These are phyloP conservation scores for Fusarium sublunatum DNA, from an alignment of 2,329 filamentous ascomycete species.

Conservation along the genomic window DNA sequence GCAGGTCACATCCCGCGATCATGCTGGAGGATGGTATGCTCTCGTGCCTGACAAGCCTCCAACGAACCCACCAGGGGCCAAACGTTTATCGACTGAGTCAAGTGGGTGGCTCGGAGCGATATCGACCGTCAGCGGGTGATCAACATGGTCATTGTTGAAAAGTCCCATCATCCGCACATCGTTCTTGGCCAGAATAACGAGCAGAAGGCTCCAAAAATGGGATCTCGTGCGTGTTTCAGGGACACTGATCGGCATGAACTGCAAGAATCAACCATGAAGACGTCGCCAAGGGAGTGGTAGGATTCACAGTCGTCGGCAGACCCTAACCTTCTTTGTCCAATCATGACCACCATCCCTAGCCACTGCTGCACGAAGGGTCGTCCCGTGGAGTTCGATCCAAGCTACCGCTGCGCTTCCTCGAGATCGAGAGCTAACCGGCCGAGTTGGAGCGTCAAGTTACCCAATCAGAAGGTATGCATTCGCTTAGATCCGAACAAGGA, in stretches of 20 bases:
- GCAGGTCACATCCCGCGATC: conserved; percentile 1
- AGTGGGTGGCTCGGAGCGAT: conserved; percentile 7
- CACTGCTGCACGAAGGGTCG: conserved; percentile 44
- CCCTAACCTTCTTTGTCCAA: conserved; percentile 20
- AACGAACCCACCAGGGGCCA: conserved; percentile 1
- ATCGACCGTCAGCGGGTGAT: conserved; percentile 17
- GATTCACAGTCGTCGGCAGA: conserved; percentile 9
- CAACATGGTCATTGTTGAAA: conserved; percentile 23
- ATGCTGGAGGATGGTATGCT: neutral
- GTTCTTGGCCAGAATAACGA: conserved; percentile 1
- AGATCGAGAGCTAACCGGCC: conserved; percentile 41
- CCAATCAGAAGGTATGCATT: conserved; percentile 32
- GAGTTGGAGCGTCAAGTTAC: conserved; percentile 6
- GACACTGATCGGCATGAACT: conserved; percentile 22
- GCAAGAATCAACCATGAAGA: conserved; percentile 7
- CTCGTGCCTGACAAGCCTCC: conserved; percentile 2
- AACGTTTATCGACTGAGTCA: conserved; percentile 1
- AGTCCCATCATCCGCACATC: conserved; percentile 9
- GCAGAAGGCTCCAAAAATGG: conserved; percentile 2
- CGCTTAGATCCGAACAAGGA: conserved; percentile 17
- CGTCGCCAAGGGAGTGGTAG: neutral
- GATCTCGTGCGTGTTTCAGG: conserved; percentile 4
- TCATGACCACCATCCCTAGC: conserved; percentile 14
- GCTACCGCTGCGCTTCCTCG: conserved; percentile 45
- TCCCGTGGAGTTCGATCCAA: conserved; percentile 45